phyloP scores from a whole-genome alignment of 2,329 filamentous ascomycete species.

The Nigrospora oryzae region DNA sequence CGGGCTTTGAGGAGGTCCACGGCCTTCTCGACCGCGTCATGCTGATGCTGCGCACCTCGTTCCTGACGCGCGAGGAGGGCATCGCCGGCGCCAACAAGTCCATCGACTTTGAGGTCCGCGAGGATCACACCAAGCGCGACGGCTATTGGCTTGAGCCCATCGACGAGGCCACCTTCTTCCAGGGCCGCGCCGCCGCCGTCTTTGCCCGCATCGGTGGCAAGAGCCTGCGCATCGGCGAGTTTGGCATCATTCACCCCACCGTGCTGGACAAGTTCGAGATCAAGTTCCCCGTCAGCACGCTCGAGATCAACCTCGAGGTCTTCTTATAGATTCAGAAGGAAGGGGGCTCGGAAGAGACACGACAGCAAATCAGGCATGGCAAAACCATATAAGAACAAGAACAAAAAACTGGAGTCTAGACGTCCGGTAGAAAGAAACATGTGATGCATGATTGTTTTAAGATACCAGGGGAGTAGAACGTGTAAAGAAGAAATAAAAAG shows the following conservation, averaged over 20 bases:
- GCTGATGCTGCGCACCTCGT: conserved; percentile 80
- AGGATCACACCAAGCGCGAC: conserved; percentile 50
- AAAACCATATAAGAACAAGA: not conserved
- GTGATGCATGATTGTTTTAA: too few relatives aligned
- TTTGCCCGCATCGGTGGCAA: conserved; percentile 68
- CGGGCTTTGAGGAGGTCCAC: conserved; percentile 92
- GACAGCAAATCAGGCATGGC: not conserved
- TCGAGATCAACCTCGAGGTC: conserved; percentile 91
- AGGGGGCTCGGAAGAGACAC: not conserved
- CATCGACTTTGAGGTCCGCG: conserved; percentile 42
- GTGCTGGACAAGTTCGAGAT: conserved; percentile 66
- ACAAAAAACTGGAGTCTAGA: too few relatives aligned
- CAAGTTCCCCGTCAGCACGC: conserved; percentile 75
- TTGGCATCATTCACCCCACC: conserved; percentile 88
- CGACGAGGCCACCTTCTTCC: conserved; percentile 85
- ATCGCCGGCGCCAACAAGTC: conserved; percentile 37
- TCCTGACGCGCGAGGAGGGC: conserved; percentile 69
- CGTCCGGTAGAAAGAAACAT: too few relatives aligned
- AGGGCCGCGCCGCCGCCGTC: conserved; percentile 80
- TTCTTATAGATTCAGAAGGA: conserved; percentile 34
- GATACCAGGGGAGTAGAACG: too few relatives aligned
- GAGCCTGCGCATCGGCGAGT: conserved; percentile 71
- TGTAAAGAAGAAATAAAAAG: not conserved
- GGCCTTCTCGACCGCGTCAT: conserved; percentile 87
- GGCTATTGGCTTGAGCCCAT: conserved; percentile 95